Evolutionary conservation across 2,329 filamentous ascomycete genomes (phyloP), one percentile per base, ranked within the genome.

Genomic region (Sporothrix inflata): DNA sequence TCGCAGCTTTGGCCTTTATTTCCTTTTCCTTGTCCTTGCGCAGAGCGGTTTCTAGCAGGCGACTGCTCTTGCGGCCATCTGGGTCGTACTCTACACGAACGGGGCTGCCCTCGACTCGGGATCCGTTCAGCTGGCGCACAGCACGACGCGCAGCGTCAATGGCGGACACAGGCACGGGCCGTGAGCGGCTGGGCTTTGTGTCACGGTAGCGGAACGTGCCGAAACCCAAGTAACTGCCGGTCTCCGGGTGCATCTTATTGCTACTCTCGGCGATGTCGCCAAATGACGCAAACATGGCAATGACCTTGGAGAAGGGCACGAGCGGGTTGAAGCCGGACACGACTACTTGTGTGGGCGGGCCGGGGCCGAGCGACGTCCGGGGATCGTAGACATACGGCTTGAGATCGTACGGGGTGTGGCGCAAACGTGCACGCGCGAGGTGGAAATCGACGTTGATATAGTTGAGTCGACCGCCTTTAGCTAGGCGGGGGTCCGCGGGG

Each of bases 271-370:
- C 91, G 75, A 99, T 94, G 73, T 97, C 93, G 70, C 94, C 94
- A 82, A 92, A 97, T 3, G 88, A 89, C 21, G 91, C 89, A 79
- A 97, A 97, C 70, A 93, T 88, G 61, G 91, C 89, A 21, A 88
- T 89, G 68, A 97, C 87, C 77, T 93, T 92, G 71, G 89, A 88
- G 77, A 97, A 93, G 14, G 93, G 89, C 53, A 92, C 91, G 75
- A 98, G 84, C 7, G 95, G 94, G 81, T 98, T 96, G 80, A 98
- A 98, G n/a, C 94, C 94, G n/a, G 91, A 94, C 24, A 98, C 94
- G 4, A 98, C 91, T 66, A 99, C 90, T 79, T 97, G 94, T 2
- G 92, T 94, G 1, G 96, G 93, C 16, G 95, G 95, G 0, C 94
- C 94, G 30, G 94, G 93, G 0, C 94, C 95, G 77, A 97, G 89